Evolutionary conservation across 2,329 filamentous ascomycete genomes (phyloP), one percentile per base, ranked within the genome.

Genomic region (Phaeophleospora eucalypticola): DNA sequence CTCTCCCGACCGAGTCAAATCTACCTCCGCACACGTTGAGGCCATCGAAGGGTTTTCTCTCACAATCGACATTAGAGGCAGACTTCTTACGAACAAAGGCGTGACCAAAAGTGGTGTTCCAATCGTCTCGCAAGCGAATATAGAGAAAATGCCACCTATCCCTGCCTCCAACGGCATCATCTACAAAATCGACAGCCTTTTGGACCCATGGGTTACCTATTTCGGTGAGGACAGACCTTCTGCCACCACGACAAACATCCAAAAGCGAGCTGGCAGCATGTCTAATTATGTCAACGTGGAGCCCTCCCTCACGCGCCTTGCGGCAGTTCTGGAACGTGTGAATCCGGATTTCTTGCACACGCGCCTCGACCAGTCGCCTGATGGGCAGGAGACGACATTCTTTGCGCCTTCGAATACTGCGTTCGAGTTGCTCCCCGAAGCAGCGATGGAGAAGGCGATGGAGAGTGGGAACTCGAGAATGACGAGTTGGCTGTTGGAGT

Each of bases 91-190:
- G n/a, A 55, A 52, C 40, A 27, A 45, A 21, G 47, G 42, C 3
- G 15, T 49, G 29, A 29, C 42, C 2, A 32, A 29, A 16, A 40
- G 19, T 2, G 49, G 36, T 15, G 20, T 29, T 8, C 18, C 44
- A 2, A 16, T 14, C 8, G 27, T n/a, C n/a, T n/a, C 19, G 14
- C 45, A 49, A 41, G 45, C 46, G 4, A 45, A 43, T 17, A n/a
- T n/a, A n/a, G n/a, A n/a, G n/a, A n/a, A n/a, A n/a, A n/a, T n/a
- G n/a, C 24, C 6, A 29, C 24, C 24, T 29, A 34, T 52, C 1
- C 39, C 45, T 4, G 52, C 52, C 15, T 50, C 39, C 3, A 55
- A 55, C n/a, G 52, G 50, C 12, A 36, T 36, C 4, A 34, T 55
- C 4, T 55, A 41, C 45, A 41, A 44, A 9, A 51, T 55, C 36